phyloP scores from a whole-genome alignment of 73 alveolate species.

The Blepharisma stoltei region DNA sequence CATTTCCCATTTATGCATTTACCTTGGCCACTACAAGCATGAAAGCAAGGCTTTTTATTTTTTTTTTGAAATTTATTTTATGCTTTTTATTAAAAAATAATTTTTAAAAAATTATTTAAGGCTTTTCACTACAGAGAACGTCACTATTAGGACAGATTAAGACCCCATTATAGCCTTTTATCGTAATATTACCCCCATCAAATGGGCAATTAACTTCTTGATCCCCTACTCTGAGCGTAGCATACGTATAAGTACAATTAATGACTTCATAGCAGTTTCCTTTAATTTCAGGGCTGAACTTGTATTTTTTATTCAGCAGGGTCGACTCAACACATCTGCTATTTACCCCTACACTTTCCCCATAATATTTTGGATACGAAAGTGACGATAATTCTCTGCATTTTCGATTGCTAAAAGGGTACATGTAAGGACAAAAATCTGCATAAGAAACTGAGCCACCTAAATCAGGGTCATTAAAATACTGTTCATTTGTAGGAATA shows the following conservation, averaged over 20 bases:
- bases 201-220: not conserved
- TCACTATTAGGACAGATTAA: not conserved
- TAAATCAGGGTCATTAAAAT: not conserved
- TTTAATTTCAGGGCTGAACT: not conserved
- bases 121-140: not conserved
- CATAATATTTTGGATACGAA: not conserved
- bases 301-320: not conserved
- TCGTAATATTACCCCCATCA: not conserved
- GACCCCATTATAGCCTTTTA: not conserved
- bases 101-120: too few species aligned
- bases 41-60: slow-evolving; percentile 24
- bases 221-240: slow-evolving; percentile 9
- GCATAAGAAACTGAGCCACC: not conserved
- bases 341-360: not conserved
- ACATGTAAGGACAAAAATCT: not conserved
- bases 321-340: not conserved
- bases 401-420: not conserved
- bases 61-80: too few species aligned
- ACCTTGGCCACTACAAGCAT: slow-evolving; percentile 18
- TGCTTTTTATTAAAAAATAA: too few species aligned
- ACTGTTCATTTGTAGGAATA: not conserved
- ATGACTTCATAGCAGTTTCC: not conserved
- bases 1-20: slow-evolving; percentile 12
- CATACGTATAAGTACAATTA: not conserved
- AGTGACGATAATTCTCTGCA: not conserved